Evolutionary conservation across 1,284 basidiomycete genomes (phyloP).

Genomic region (Inonotus hispidus): DNA sequence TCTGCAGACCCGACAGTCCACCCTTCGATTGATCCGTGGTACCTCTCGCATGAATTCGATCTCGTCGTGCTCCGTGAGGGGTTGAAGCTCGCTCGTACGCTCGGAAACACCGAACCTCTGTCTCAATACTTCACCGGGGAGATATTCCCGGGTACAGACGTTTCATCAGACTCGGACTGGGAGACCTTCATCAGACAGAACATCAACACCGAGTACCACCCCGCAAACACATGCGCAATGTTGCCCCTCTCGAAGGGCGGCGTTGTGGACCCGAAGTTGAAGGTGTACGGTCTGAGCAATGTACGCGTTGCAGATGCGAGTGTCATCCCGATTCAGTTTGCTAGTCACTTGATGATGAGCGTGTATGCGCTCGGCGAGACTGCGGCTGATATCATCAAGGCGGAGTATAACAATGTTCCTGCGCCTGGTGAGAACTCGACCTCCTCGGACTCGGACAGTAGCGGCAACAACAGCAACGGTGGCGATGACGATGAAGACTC

Average conservation of each 20-base stretch:
- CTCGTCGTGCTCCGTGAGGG: constrained; percentile 50
- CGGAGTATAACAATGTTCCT: neutral
- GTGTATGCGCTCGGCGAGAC: constrained; percentile 57
- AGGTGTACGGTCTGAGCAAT: constrained; percentile 57
- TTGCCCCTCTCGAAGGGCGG: constrained; percentile 55
- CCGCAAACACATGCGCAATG: constrained; percentile 59
- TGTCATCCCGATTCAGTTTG: constrained; percentile 48
- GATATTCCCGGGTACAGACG: constrained; percentile 34
- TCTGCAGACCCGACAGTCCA: constrained; percentile 47
- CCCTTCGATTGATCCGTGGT: constrained; percentile 59
- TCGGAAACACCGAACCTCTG: constrained; percentile 39
- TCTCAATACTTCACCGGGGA: constrained; percentile 32
- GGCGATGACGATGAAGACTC: neutral
- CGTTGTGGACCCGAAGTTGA: constrained; percentile 57
- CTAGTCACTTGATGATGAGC: constrained; percentile 48
- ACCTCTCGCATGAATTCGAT: constrained; percentile 50
- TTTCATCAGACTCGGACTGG: constrained; percentile 41
- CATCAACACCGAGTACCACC: constrained; percentile 50
- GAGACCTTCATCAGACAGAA: constrained; percentile 38
- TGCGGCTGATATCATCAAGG: constrained; percentile 8
- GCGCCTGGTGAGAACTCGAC: neutral
- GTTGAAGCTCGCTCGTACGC: constrained; percentile 45
- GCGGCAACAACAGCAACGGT: neutral
- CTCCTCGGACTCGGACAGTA: neutral
- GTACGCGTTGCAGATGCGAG: constrained; percentile 50